These are phyloP conservation scores for Aquanectria penicillioides DNA, from an alignment of 2,329 filamentous ascomycete species.

Conservation along the genomic window DNA sequence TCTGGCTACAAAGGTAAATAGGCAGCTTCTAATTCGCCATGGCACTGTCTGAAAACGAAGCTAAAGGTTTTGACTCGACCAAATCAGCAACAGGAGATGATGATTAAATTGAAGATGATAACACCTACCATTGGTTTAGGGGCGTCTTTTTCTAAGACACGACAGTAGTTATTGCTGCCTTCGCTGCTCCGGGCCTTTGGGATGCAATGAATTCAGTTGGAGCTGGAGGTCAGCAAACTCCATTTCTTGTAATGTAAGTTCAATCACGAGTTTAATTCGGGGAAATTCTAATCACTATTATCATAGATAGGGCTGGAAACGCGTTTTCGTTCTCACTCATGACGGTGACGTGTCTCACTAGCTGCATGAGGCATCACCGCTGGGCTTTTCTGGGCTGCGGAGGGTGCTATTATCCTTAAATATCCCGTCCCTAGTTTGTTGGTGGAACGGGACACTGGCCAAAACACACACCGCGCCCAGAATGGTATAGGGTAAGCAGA, in stretches of 20 bases:
- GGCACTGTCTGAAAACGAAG: not conserved
- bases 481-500: too few relatives aligned
- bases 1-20: too few relatives aligned
- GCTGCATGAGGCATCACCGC: slow-evolving; percentile 60
- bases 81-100: not conserved
- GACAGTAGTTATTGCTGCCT: slow-evolving; percentile 13
- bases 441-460: too few relatives aligned
- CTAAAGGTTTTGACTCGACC: not conserved
- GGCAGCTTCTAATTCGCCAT: too few relatives aligned
- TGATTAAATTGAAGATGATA: not conserved
- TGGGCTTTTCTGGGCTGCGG: slow-evolving; percentile 61
- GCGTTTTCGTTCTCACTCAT: slow-evolving; percentile 16
- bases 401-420: slow-evolving; percentile 60
- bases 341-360: slow-evolving; percentile 29
- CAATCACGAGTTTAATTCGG: not conserved
- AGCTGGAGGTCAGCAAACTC: slow-evolving; percentile 21
- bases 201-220: slow-evolving; percentile 25
- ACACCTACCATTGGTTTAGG: slow-evolving; percentile 1
- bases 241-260: slow-evolving; percentile 19
- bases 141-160: slow-evolving; percentile 9
- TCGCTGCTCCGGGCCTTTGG: slow-evolving; percentile 47
- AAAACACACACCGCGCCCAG: too few relatives aligned
- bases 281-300: not conserved
- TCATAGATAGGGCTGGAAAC: slow-evolving; percentile 12
- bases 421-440: slow-evolving; percentile 58